Evolutionary conservation across 768 basidiomycete species (phyloP).

Genomic region (Phylloporus arenicola): DNA sequence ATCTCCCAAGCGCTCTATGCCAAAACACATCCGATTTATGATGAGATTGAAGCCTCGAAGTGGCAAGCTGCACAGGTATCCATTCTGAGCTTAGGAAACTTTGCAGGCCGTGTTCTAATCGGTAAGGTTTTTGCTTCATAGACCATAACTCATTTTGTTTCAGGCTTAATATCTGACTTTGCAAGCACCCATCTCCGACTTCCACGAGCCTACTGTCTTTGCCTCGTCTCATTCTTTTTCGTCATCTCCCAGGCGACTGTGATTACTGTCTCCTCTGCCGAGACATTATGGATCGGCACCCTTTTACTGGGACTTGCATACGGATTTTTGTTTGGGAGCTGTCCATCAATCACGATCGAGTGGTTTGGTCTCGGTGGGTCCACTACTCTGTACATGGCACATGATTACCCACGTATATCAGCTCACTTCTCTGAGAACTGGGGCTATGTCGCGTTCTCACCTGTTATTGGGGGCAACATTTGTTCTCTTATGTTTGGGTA

Average conservation of each 20-base stretch:
- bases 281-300: slow-evolving; percentile 54
- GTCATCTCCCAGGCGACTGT: slow-evolving; percentile 67
- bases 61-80: slow-evolving; percentile 88
- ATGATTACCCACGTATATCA: slow-evolving; percentile 17
- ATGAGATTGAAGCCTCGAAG: slow-evolving; percentile 58
- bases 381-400: neutral
- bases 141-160: neutral
- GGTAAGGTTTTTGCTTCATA: slow-evolving; percentile 36
- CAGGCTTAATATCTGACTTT: slow-evolving; percentile 68
- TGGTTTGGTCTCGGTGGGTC: slow-evolving; percentile 84
- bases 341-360: slow-evolving; percentile 75
- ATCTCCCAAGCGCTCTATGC: slow-evolving; percentile 67
- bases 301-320: slow-evolving; percentile 45
- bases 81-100: slow-evolving; percentile 76
- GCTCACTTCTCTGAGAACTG: slow-evolving; percentile 82
- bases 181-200: slow-evolving; percentile 48
- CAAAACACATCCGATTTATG: slow-evolving; percentile 54
- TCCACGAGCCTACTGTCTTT: slow-evolving; percentile 67
- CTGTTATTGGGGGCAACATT: slow-evolving; percentile 73
- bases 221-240: slow-evolving; percentile 61
- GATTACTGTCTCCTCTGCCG: slow-evolving; percentile 49
- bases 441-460: slow-evolving; percentile 72
- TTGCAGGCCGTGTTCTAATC: slow-evolving; percentile 67
- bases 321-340: slow-evolving; percentile 66
- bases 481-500: slow-evolving; percentile 81